Conservation (phyloP, 2,329 filamentous ascomycete genomes). For the Colletotrichum sublineola region DNA sequence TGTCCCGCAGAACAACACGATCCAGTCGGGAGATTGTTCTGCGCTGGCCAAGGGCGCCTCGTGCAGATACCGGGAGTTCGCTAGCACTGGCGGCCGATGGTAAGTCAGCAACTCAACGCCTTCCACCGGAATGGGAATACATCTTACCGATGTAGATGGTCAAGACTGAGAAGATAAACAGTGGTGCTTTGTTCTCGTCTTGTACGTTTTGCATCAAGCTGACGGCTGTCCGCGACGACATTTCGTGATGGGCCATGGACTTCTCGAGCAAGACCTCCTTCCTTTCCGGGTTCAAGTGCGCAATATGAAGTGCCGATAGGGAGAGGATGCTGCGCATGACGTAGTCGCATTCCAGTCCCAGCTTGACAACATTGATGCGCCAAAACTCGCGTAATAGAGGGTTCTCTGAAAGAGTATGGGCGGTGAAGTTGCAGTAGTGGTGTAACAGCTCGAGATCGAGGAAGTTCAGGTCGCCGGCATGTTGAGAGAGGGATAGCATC, state of each 20-base stretch:
- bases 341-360: constrained; percentile 61
- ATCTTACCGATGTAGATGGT: constrained; percentile 41
- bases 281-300: constrained; percentile 47
- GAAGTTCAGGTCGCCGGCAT: constrained; percentile 50
- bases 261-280: constrained; percentile 35
- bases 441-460: constrained; percentile 66
- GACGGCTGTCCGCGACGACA: constrained; percentile 49
- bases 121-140: no score
- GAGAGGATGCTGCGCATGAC: constrained; percentile 64
- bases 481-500: constrained; percentile 34
- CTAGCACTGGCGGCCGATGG: constrained; percentile 20
- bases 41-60: constrained; percentile 29
- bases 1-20: constrained; percentile 42
- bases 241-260: constrained; percentile 47
- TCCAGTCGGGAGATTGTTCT: constrained; percentile 43
- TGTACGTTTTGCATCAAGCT: constrained; percentile 44
- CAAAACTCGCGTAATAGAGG: constrained; percentile 59
- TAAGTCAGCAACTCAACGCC: neutral
- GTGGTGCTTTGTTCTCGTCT: constrained; percentile 36
- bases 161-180: constrained; percentile 42
- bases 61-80: constrained; percentile 37
- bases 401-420: constrained; percentile 59
- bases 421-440: constrained; percentile 64
- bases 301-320: constrained; percentile 63
- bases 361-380: constrained; percentile 60